Percentiles rank a stretch among this genome's conserved stretches.
Evolutionary conservation across 225 moss, liverwort and hornwort genomes (phyloP).

Genomic region (Physcomitrium patens): DNA sequence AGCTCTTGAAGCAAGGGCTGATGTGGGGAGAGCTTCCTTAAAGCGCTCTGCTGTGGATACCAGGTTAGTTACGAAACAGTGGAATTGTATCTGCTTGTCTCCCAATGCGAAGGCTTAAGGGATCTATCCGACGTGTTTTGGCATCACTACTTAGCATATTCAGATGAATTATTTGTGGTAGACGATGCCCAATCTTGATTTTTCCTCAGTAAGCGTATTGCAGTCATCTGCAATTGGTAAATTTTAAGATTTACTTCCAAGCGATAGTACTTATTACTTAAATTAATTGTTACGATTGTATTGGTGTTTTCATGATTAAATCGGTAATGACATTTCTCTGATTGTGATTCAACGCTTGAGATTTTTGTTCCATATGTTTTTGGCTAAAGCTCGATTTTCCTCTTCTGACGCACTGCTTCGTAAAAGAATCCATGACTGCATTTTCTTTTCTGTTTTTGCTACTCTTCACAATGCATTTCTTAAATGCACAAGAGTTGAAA

Average conservation of each 20-base stretch:
- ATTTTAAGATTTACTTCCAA: constrained; percentile 17
- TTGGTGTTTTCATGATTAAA: constrained; percentile 4
- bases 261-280: constrained; percentile 27
- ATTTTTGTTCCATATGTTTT: constrained; percentile 6
- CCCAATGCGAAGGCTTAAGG: constrained; percentile 22
- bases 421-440: constrained; percentile 20
- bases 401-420: not conserved
- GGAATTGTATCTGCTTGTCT: constrained; percentile 42
- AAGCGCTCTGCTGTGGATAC: constrained; percentile 59
- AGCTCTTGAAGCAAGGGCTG: constrained; percentile 53
- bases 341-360: not conserved
- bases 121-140: constrained; percentile 10
- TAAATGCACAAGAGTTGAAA: not conserved
- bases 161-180: constrained; percentile 16
- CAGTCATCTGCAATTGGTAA: constrained; percentile 21
- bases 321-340: constrained; percentile 2
- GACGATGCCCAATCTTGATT: not conserved
- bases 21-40: constrained; percentile 54
- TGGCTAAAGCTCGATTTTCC: not conserved
- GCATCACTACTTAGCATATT: constrained; percentile 15
- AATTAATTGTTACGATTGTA: constrained; percentile 11
- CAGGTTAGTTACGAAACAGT: constrained; percentile 43
- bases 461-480: not conserved
- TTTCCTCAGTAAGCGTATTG: constrained; percentile 22
- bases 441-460: constrained; percentile 4